Conservation (phyloP, 108 stramenopile species). For the Bacterosira constricta region DNA sequence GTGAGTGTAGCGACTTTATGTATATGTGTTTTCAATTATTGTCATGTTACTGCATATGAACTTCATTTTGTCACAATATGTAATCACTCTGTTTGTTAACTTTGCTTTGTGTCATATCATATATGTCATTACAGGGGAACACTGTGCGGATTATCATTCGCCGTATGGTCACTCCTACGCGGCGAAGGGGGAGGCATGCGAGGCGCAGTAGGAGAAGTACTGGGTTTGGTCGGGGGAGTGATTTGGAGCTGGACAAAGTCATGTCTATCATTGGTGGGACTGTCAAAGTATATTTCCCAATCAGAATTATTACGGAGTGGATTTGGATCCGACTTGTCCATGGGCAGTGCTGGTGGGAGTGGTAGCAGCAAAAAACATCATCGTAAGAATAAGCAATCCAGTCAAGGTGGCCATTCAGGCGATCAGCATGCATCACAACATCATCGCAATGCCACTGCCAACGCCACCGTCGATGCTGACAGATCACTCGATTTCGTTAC, state of each 20-base stretch:
- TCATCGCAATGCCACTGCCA: not conserved
- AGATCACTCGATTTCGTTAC: conserved; percentile 7
- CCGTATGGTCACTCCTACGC: conserved; percentile 25
- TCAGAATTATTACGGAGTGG: not conserved
- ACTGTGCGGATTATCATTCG: conserved; percentile 31
- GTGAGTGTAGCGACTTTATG: not conserved
- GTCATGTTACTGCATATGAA: not conserved
- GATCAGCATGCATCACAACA: conserved; percentile 18
- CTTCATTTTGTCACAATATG: no score
- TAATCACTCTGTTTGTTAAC: not conserved
- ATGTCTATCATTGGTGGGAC: conserved; percentile 16
- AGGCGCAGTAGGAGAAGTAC: conserved; percentile 10
- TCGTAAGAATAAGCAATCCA: not conserved
- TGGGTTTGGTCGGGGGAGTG: conserved; percentile 11
- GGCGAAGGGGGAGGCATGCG: conserved; percentile 20
- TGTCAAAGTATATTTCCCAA: conserved; percentile 5
- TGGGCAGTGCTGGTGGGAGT: conserved; percentile 9
- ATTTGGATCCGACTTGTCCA: not conserved
- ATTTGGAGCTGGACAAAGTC: conserved; percentile 26
- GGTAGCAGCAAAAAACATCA: conserved; percentile 6
- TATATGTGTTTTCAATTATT: not conserved
- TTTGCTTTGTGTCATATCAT: conserved; percentile 1
- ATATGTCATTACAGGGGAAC: conserved; percentile 29
- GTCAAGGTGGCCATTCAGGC: conserved; percentile 8
- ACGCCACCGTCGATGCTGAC: not conserved